phyloP scores from a whole-genome alignment of 1,139 yeast species.

The Nakaseomyces nivariensis region DNA sequence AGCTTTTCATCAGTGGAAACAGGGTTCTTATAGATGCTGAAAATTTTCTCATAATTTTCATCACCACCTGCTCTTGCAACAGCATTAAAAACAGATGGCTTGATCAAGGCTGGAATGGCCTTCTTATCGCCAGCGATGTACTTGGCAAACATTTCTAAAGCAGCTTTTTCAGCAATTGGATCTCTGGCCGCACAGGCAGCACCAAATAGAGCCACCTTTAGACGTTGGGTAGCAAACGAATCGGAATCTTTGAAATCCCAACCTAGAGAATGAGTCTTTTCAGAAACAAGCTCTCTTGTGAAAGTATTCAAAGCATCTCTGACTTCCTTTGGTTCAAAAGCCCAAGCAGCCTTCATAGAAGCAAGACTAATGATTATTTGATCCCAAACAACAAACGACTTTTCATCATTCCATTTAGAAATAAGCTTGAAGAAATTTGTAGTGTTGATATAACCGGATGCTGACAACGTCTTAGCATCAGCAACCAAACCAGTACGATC shows the following conservation, averaged over 20 bases:
- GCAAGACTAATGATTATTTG: slow-evolving; percentile 50
- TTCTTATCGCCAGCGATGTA: slow-evolving; percentile 50
- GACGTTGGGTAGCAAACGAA: slow-evolving; percentile 61
- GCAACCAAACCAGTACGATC: slow-evolving; percentile 83
- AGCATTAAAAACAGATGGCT: slow-evolving; percentile 56
- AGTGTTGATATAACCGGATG: slow-evolving; percentile 65
- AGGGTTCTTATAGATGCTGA: slow-evolving; percentile 56
- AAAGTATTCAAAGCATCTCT: slow-evolving; percentile 51
- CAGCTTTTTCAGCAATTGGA: slow-evolving; percentile 42
- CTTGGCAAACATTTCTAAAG: slow-evolving; percentile 47
- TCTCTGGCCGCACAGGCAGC: slow-evolving; percentile 60
- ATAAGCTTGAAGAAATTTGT: slow-evolving; percentile 55
- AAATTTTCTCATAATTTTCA: slow-evolving; percentile 53
- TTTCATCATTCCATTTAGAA: slow-evolving; percentile 57
- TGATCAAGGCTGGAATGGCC: slow-evolving; percentile 78
- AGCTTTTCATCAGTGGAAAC: slow-evolving; percentile 63
- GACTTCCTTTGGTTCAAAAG: slow-evolving; percentile 52
- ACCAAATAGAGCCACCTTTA: slow-evolving; percentile 63
- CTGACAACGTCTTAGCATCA: slow-evolving; percentile 65
- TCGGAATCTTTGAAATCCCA: slow-evolving; percentile 58
- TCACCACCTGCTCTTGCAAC: slow-evolving; percentile 62
- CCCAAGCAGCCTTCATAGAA: slow-evolving; percentile 55
- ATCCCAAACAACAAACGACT: slow-evolving; percentile 71
- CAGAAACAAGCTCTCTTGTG: slow-evolving; percentile 48
- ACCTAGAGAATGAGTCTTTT: slow-evolving; percentile 53